Evolutionary conservation across 345 rosid species (phyloP), one percentile per base, ranked within the genome.

Genomic region (Melastoma malabathricum): DNA sequence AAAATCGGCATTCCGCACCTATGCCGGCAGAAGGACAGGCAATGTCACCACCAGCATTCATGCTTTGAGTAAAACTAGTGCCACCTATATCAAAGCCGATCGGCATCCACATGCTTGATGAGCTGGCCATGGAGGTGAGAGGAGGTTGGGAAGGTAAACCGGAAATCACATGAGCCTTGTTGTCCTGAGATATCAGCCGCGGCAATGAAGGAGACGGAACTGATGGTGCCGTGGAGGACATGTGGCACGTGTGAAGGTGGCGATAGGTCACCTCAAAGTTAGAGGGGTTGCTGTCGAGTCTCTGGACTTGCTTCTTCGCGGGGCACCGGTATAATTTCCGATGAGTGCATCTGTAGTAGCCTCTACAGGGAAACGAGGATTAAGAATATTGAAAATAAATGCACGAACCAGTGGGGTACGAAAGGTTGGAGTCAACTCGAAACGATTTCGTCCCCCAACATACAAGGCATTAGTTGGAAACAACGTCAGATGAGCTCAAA

Each of bases 221-320:
- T 0, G 76, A 68, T 0, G 85, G 85, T 0, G 81, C 83, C 0
- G 83, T 79, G 39, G 73, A 56, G 4, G 86, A 72, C 74, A 79
- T 71, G 56, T 83, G 83, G 54, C 98, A 90, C 20, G 79, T 83
- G 70, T 90, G 98, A 2, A 70, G 64, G 16, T 75, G 78, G 3
- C 75, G 67, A 77, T 90, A 90, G 0, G 66, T 75, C 3, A 90
- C 78, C 49, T 77, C 70, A 51, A 73, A 82, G 4, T 72, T 84
- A 68, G 13, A 47, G 0, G 90, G 90, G 66, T 86, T 77, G 5
- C 72, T 65, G 55, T 86, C 77, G 2, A 82, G 65, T 6, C 96
- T 76, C 64, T 90, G 98, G 0, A 86, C 96, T 65, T 75, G 92
- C 65, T 90, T 90, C 69, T 90, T 90, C 25, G 96, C 98, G 0